Evolutionary conservation across 768 basidiomycete species (phyloP), one percentile per base, ranked within the genome.

Genomic region (Suillus discolor): DNA sequence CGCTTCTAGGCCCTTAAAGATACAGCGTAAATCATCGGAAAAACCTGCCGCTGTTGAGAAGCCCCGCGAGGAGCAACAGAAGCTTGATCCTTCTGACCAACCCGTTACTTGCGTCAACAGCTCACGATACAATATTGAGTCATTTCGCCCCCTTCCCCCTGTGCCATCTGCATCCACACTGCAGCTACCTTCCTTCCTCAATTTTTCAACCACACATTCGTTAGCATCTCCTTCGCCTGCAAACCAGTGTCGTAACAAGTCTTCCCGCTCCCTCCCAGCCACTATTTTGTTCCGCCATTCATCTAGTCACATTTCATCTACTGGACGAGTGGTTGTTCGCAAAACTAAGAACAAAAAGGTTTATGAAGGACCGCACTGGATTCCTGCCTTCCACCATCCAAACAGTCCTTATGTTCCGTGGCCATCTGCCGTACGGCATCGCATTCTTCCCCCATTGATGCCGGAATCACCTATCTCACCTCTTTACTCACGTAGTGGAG

Each of bases 351-450:
- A 68, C 12, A 68, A 65, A 42, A 72, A 74, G 60, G 72, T 68
- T 15, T 57, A 69, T 57, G 72, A 72, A 65, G 76, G 77, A 61
- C 74, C 74, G 3, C 71, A 73, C 45, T 77, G 74, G 69, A 74
- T 80, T 41, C 78, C 81, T 8, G 74, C 79, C 31, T 77, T 83
- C 39, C 79, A 78, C 49, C 83, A 86, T 71, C 83, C 84, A 7
- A 85, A 85, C 61, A 84, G 82, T 70, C 85, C 85, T n/a, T 86
- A 85, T 62, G 81, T 84, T 6, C 85, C 85, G 11, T 86, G 83
- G 84, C 70, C 78, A 6, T 72, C 77, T 36, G 74, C 79, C 31
- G 73, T 71, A 77, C 86, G 72, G 75, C 86, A 64, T 64, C 77
- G 74, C 67, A 80, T 78, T 69, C 79, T 79, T 65, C 80, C 68